A percentile compares a stretch with the other conserved stretches of the same genome.
Evolutionary conservation across 192 early-diverging fungal genomes (phyloP).

Genomic region (Lunasporangiospora selenospora): DNA sequence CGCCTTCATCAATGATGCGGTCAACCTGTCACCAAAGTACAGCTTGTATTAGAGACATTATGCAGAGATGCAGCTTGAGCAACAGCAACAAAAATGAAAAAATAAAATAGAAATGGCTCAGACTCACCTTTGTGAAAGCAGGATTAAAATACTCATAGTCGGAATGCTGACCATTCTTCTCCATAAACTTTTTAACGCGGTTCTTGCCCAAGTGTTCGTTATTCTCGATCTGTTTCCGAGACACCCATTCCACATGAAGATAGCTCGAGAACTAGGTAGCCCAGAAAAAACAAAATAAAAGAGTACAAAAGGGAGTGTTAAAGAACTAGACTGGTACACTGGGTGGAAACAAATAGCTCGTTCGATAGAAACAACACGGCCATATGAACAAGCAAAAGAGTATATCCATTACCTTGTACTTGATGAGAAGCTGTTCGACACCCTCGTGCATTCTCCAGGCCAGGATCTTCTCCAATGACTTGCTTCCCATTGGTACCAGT

Average conservation of each 20-base stretch:
- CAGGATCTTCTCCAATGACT: conserved; percentile 60
- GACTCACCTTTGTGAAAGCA: conserved; percentile 62
- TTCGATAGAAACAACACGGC: background rate
- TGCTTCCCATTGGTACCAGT: conserved; percentile 58
- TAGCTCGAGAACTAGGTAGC: conserved; percentile 78
- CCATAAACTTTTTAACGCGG: conserved; percentile 77
- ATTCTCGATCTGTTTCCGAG: conserved; percentile 48
- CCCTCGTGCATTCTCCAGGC: conserved; percentile 56
- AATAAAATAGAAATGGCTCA: background rate
- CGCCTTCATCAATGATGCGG: conserved; percentile 85
- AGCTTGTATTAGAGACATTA: too few relatives aligned
- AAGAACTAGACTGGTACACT: too few relatives aligned
- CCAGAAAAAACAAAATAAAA: too few relatives aligned
- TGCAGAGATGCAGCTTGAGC: background rate
- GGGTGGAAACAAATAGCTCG: too few relatives aligned
- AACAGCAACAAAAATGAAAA: background rate
- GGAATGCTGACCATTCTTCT: conserved; percentile 63
- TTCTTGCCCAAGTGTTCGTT: conserved; percentile 68
- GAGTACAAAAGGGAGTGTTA: too few relatives aligned
- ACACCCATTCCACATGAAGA: conserved; percentile 76
- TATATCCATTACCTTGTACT: conserved; percentile 80
- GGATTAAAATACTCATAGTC: conserved; percentile 70
- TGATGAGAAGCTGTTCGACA: conserved; percentile 72
- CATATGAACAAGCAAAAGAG: background rate
- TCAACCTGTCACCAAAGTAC: conserved; percentile 61